phyloP scores from a whole-genome alignment of 768 basidiomycete genomes.

The Neoboletus subvelutipes region DNA sequence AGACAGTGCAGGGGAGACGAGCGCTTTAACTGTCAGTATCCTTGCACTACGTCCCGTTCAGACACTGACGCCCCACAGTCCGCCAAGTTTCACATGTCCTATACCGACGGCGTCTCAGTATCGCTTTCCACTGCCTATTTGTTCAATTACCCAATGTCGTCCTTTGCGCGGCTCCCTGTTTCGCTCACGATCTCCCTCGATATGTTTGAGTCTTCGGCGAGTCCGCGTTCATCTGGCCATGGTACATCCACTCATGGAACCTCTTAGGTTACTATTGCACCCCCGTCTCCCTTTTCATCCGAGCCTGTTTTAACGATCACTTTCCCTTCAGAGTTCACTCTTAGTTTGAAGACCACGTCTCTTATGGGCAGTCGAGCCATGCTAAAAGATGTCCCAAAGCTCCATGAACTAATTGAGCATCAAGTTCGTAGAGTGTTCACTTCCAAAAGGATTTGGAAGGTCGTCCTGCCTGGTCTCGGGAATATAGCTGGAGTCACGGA shows the following conservation, averaged over 20 bases:
- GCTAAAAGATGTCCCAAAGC: conserved; percentile 93
- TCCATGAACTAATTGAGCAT: conserved; percentile 90
- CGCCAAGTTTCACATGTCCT: conserved; percentile 80
- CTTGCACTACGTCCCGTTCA: background rate
- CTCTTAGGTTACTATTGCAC: conserved; percentile 57
- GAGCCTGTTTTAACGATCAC: conserved; percentile 66
- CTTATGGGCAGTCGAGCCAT: conserved; percentile 97
- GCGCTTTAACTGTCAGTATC: conserved; percentile 32
- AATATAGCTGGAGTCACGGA: conserved; percentile 28
- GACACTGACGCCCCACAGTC: conserved; percentile 47
- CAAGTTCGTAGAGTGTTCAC: conserved; percentile 72
- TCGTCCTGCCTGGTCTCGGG: conserved; percentile 65
- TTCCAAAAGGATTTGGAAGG: conserved; percentile 60
- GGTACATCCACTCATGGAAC: conserved; percentile 1
- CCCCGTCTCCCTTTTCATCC: conserved; percentile 53
- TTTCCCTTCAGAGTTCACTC: conserved; percentile 82
- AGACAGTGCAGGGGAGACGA: conserved; percentile 8
- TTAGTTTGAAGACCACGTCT: conserved; percentile 85
- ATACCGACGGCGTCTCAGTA: conserved; percentile 80
- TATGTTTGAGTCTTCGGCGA: conserved; percentile 66
- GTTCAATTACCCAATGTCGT: conserved; percentile 82
- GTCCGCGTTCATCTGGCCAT: conserved; percentile 20
- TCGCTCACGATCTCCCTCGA: conserved; percentile 78
- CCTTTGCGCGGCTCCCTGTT: conserved; percentile 79
- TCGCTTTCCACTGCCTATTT: conserved; percentile 80